Evolutionary conservation across 352 stramenopile species (phyloP).

Genomic region (Nothophytophthora sp.): DNA sequence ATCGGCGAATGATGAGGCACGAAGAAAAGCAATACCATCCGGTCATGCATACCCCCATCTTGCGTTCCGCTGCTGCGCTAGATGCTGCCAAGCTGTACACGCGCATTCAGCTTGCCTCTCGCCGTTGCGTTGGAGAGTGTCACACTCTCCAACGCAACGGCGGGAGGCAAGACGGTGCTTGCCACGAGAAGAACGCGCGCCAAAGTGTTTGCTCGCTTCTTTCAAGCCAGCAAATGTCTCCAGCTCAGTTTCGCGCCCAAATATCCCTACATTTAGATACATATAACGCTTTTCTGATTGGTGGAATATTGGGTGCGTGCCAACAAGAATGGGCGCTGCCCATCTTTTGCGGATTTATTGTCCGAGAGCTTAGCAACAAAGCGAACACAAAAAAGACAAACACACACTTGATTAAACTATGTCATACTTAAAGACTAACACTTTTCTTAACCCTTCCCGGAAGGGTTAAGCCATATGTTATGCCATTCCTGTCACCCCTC

Average conservation of each 20-base stretch:
- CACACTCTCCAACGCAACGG: background rate
- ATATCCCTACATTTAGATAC: background rate
- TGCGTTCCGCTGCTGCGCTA: no score
- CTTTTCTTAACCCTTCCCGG: slow-evolving; percentile 9
- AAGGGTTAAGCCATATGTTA: slow-evolving; percentile 15
- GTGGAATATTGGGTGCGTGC: background rate
- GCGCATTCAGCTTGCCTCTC: background rate
- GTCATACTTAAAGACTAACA: slow-evolving; percentile 1
- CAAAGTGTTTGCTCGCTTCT: background rate
- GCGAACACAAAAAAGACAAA: slow-evolving; percentile 1
- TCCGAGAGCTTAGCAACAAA: slow-evolving; percentile 7
- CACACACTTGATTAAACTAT: background rate
- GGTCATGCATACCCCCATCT: no score
- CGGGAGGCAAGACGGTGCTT: background rate
- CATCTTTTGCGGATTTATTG: slow-evolving; percentile 8
- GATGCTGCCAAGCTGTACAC: no score
- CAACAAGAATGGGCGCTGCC: background rate
- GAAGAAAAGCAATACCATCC: no score
- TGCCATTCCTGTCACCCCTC: slow-evolving; percentile 12
- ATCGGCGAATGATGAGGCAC: no score
- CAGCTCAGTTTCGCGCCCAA: background rate
- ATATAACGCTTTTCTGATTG: background rate
- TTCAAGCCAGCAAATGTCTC: background rate
- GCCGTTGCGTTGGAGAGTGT: background rate
- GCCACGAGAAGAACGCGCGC: background rate